These are phyloP conservation scores for Botrytis elliptica DNA, from an alignment of 2,329 filamentous ascomycete species.

Conservation along the genomic window DNA sequence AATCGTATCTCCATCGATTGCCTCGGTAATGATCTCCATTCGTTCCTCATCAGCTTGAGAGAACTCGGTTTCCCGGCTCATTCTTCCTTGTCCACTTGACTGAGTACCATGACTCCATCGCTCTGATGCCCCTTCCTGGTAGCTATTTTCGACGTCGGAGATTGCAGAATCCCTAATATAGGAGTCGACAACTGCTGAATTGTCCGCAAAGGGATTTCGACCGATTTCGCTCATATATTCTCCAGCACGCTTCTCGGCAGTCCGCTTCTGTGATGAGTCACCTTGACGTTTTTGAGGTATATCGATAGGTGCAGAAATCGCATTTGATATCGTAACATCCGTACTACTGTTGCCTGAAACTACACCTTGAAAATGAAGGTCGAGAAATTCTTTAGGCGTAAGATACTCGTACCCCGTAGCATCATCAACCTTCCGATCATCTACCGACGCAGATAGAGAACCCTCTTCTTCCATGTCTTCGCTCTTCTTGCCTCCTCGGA, in stretches of 20 bases:
- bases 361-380: not conserved
- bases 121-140: not conserved
- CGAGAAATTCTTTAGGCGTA: not conserved
- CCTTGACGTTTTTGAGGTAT: not conserved
- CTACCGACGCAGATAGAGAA: not conserved
- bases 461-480: not conserved
- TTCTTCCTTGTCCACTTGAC: not conserved
- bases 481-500: not conserved
- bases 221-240: not conserved
- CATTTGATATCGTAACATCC: not conserved
- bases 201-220: not conserved
- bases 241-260: not conserved
- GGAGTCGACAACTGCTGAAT: not conserved
- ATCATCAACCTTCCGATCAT: slow-evolving; percentile 4
- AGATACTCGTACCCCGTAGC: not conserved
- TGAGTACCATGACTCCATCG: not conserved
- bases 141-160: not conserved
- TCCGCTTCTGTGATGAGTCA: not conserved
- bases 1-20: not conserved
- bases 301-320: not conserved
- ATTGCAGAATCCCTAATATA: not conserved
- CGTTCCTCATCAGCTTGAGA: not conserved
- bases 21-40: not conserved
- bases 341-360: not conserved
- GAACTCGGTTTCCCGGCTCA: not conserved